Conservation (phyloP, 129 eudicot genomes). For the Logfia minima region DNA sequence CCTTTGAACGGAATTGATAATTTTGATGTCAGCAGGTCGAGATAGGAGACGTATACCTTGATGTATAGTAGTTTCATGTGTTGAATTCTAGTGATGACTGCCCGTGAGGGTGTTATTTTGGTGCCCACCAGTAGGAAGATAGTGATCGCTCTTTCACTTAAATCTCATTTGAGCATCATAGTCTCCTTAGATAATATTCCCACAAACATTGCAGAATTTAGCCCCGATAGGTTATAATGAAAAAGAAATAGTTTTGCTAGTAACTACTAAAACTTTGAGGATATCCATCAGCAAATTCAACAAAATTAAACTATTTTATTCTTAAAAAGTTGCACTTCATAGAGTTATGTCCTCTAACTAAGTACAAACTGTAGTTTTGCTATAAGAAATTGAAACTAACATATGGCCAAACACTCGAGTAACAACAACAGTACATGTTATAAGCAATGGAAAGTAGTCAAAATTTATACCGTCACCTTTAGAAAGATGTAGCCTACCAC, state of each 20-base stretch:
- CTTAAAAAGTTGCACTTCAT: background rate
- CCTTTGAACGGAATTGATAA: background rate
- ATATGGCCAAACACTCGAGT: slow-evolving; percentile 9
- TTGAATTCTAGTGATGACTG: background rate
- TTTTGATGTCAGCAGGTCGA: background rate
- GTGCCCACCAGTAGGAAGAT: slow-evolving; percentile 40
- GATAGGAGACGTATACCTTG: background rate
- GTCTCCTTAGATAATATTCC: slow-evolving; percentile 51
- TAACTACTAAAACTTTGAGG: background rate
- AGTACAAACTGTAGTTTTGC: slow-evolving; percentile 2
- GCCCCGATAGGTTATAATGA: slow-evolving; percentile 48
- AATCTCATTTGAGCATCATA: slow-evolving; percentile 32
- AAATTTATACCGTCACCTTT: slow-evolving; percentile 17
- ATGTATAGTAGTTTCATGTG: background rate
- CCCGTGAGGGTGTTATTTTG: background rate
- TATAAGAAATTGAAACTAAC: background rate
- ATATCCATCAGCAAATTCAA: background rate
- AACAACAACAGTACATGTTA: background rate
- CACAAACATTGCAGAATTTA: slow-evolving; percentile 28
- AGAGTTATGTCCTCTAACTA: background rate
- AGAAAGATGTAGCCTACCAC: slow-evolving; percentile 18
- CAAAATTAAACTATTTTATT: background rate
- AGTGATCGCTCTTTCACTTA: slow-evolving; percentile 14
- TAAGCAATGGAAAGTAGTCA: slow-evolving; percentile 10
- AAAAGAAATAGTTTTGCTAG: slow-evolving; percentile 55